Percentiles rank a stretch among this genome's conserved stretches.
Evolutionary conservation across 1,284 basidiomycete genomes (phyloP).

Genomic region (Apiotrichum brassicae): DNA sequence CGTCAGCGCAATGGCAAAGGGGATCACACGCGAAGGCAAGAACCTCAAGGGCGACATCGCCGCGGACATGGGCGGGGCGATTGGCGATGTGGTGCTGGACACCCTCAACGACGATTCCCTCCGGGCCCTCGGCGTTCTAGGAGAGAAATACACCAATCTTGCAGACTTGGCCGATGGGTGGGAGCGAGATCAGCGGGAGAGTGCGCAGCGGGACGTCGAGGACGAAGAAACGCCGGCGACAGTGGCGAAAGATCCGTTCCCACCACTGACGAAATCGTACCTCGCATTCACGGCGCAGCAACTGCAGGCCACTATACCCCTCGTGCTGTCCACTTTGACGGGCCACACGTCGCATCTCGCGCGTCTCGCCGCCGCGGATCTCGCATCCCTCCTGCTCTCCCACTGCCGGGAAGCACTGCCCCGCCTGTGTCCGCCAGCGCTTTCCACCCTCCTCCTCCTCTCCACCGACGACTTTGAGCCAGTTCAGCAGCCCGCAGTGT

Average conservation of each 20-base stretch:
- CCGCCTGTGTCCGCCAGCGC: conserved; percentile 58
- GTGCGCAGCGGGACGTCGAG: background rate
- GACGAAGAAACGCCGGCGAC: background rate
- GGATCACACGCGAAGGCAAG: conserved; percentile 46
- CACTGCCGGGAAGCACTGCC: conserved; percentile 63
- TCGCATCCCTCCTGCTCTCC: conserved; percentile 54
- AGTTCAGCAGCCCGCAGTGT: conserved; percentile 55
- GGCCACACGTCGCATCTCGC: conserved; percentile 42
- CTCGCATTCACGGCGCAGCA: conserved; percentile 45
- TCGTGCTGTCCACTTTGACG: conserved; percentile 31
- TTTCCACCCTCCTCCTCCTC: conserved; percentile 50
- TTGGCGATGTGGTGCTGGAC: conserved; percentile 47
- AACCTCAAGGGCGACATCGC: conserved; percentile 44
- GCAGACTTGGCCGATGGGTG: conserved; percentile 34
- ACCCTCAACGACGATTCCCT: conserved; percentile 59
- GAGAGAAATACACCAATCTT: conserved; percentile 50
- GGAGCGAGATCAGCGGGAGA: conserved; percentile 13
- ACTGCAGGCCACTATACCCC: conserved; percentile 37
- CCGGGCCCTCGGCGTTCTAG: conserved; percentile 54
- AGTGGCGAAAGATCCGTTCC: conserved; percentile 26
- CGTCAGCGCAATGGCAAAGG: conserved; percentile 64
- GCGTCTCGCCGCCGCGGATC: conserved; percentile 43
- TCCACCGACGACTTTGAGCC: conserved; percentile 55
- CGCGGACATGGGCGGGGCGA: conserved; percentile 57
- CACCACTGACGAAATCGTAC: conserved; percentile 41